Conservation (phyloP, 2,329 filamentous ascomycete genomes). For the Diaporthe vaccinii region DNA sequence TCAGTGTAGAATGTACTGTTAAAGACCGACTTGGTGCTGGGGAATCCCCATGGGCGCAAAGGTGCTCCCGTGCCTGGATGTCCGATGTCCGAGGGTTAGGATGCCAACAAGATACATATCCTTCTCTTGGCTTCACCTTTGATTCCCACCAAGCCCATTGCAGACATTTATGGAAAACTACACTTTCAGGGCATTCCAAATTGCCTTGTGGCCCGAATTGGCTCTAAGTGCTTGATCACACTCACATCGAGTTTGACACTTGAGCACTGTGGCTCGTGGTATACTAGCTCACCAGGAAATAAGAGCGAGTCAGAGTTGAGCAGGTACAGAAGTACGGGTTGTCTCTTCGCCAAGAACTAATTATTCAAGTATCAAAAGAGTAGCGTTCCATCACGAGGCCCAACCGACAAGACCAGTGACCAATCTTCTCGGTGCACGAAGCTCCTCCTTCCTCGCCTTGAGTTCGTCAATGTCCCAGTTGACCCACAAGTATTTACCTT, state of each 20-base stretch:
- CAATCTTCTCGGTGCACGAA: background rate
- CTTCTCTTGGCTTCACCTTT: rapidly evolving
- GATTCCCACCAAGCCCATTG: no score
- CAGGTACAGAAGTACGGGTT: no score
- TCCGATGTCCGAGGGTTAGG: no score
- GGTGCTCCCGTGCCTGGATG: no score
- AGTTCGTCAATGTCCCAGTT: conserved; percentile 60
- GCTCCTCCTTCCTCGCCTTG: conserved; percentile 43
- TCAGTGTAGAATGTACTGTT: background rate
- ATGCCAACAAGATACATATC: no score
- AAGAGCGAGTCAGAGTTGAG: background rate
- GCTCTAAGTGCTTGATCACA: no score
- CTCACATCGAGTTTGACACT: background rate
- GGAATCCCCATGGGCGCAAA: no score
- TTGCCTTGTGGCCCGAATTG: no score
- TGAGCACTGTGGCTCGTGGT: background rate
- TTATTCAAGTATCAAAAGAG: no score
- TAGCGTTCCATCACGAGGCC: background rate
- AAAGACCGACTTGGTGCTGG: background rate
- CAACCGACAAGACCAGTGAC: conserved; percentile 33
- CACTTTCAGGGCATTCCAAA: no score
- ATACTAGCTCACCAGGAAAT: background rate
- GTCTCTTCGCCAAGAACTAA: background rate
- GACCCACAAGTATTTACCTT: conserved; percentile 53
- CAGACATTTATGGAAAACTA: no score